A percentile compares a stretch with the other conserved stretches of the same genome.
These are phyloP conservation scores for Ormosia emarginata DNA, from an alignment of 306 rosid genomes.

Conservation along the genomic window DNA sequence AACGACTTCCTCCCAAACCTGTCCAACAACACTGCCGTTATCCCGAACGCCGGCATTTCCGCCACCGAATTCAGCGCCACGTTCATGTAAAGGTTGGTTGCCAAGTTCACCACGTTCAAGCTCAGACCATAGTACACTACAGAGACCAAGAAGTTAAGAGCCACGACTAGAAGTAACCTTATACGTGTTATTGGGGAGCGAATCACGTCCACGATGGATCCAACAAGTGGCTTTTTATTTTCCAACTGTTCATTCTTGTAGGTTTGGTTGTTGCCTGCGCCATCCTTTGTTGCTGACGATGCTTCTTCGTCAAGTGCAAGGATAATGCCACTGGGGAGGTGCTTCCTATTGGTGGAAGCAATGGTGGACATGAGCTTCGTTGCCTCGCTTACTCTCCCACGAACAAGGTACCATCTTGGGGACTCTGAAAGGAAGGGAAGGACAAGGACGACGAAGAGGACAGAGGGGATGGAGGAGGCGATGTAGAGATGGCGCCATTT, in stretches of 20 bases:
- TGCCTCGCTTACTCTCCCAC: slow-evolving; percentile 48
- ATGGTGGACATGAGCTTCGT: slow-evolving; percentile 47
- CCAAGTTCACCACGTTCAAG: slow-evolving; percentile 56
- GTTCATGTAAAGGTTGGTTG: slow-evolving; percentile 49
- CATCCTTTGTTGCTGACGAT: neutral
- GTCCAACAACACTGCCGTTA: slow-evolving; percentile 56
- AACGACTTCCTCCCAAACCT: slow-evolving; percentile 44
- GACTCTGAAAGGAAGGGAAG: slow-evolving; percentile 63
- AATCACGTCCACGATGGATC: slow-evolving; percentile 51
- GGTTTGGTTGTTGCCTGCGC: neutral
- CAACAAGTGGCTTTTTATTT: slow-evolving; percentile 21
- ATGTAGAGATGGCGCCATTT: slow-evolving; percentile 60
- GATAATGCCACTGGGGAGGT: slow-evolving; percentile 39
- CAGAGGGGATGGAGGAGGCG: slow-evolving; percentile 55
- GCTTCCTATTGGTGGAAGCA: slow-evolving; percentile 37
- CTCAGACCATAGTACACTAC: slow-evolving; percentile 66
- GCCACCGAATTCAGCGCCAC: slow-evolving; percentile 57
- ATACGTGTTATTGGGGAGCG: slow-evolving; percentile 43
- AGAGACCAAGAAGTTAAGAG: slow-evolving; percentile 50
- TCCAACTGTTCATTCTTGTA: neutral
- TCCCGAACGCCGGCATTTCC: slow-evolving; percentile 58
- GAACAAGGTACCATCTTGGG: slow-evolving; percentile 68
- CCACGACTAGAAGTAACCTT: slow-evolving; percentile 48
- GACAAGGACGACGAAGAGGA: slow-evolving; percentile 42
- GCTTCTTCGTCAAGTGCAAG: slow-evolving; percentile 50